Percentiles rank a stretch among this genome's conserved stretches.
Evolutionary conservation across 257 asterid species (phyloP).

Genomic region (Nicotiana benthamiana): DNA sequence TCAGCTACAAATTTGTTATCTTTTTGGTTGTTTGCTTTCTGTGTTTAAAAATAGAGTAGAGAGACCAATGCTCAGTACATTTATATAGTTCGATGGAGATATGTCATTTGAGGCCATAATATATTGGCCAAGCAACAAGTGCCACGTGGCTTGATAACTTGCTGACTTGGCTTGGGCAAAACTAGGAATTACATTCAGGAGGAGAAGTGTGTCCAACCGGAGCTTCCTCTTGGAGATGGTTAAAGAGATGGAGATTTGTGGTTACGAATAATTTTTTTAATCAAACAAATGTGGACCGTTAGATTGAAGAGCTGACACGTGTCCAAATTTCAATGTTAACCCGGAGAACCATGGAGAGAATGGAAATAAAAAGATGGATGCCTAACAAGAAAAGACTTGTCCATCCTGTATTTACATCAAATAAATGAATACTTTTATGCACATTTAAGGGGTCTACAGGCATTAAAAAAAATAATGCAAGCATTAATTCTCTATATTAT

Average conservation of each 20-base stretch:
- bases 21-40: background rate
- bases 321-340: background rate
- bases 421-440: too few relatives aligned
- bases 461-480: too few relatives aligned
- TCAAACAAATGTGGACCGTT: background rate
- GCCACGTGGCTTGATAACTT: slow-evolving; percentile 33
- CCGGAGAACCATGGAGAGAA: background rate
- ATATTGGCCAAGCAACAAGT: slow-evolving; percentile 20
- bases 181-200: background rate
- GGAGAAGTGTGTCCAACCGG: background rate
- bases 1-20: slow-evolving; percentile 8
- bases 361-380: background rate
- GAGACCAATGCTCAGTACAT: background rate
- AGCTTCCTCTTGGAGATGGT: background rate
- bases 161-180: slow-evolving; percentile 17
- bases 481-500: too few relatives aligned
- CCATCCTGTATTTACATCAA: too few relatives aligned
- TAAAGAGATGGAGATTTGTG: background rate
- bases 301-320: background rate
- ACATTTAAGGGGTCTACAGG: too few relatives aligned
- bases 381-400: too few relatives aligned
- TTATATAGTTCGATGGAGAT: slow-evolving; percentile 26
- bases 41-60: background rate
- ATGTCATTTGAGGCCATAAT: slow-evolving; percentile 31
- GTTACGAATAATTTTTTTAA: background rate